Evolutionary conservation across 257 asterid species (phyloP).

Genomic region (Solanum boliviense): DNA sequence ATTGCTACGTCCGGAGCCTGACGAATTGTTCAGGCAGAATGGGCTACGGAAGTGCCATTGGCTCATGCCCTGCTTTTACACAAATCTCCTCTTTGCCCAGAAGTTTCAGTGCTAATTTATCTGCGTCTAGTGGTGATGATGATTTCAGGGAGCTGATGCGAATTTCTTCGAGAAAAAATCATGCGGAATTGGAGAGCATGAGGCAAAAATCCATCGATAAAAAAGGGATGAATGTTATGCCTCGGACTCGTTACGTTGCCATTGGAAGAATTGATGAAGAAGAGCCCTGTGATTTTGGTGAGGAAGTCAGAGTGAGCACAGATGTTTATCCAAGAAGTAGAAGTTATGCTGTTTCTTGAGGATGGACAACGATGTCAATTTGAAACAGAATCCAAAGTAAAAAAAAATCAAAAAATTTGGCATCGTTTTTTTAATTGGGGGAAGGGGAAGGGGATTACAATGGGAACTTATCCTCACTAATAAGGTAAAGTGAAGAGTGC

Average conservation of each 20-base stretch:
- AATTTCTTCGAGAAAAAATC: constrained; percentile 25
- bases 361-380: neutral
- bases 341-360: neutral
- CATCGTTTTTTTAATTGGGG: no score
- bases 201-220: neutral
- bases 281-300: constrained; percentile 1
- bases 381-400: neutral
- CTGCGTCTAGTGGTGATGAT: constrained; percentile 10
- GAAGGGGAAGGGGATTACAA: no score
- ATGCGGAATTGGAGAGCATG: constrained; percentile 1
- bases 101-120: constrained; percentile 26
- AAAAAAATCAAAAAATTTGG: no score
- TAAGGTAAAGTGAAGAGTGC: no score
- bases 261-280: constrained; percentile 12
- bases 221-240: neutral
- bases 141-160: constrained; percentile 37
- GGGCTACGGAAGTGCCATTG: constrained; percentile 12
- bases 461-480: no score
- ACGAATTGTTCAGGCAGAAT: constrained; percentile 26
- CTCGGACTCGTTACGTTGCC: neutral
- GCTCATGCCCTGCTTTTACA: constrained; percentile 15
- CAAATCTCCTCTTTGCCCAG: constrained; percentile 9
- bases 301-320: neutral
- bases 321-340: neutral
- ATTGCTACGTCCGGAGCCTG: constrained; percentile 31